Percentiles rank a stretch among this genome's conserved stretches.
These are phyloP conservation scores for Epichloe aotearoae DNA, from an alignment of 2,329 filamentous ascomycete species.

Conservation along the genomic window DNA sequence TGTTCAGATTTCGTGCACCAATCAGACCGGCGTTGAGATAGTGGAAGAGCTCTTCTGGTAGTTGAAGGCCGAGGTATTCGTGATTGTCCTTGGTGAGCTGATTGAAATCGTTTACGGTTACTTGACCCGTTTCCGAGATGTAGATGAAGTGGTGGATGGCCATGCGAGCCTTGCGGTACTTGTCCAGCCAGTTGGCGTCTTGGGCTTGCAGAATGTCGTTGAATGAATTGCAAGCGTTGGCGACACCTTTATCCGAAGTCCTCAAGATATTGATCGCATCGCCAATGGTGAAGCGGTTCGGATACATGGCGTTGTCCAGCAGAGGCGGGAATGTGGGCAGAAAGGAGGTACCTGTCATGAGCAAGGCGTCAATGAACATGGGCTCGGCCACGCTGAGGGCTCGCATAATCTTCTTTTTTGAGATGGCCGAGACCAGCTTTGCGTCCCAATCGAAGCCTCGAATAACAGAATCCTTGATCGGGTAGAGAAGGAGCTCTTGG, in stretches of 20 bases:
- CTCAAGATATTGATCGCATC: constrained; percentile 68
- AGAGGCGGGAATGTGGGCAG: constrained; percentile 69
- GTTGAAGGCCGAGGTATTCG: constrained; percentile 76
- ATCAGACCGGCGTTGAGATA: constrained; percentile 79
- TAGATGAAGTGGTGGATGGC: constrained; percentile 79
- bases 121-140: constrained; percentile 62
- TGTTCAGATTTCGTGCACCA: constrained; percentile 65
- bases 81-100: constrained; percentile 72
- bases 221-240: constrained; percentile 61
- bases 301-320: constrained; percentile 41
- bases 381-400: constrained; percentile 52
- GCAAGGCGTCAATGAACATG: constrained; percentile 69
- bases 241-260: constrained; percentile 54
- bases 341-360: constrained; percentile 74
- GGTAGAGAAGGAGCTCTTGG: constrained; percentile 74
- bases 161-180: constrained; percentile 75
- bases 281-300: constrained; percentile 49
- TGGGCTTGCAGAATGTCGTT: constrained; percentile 63
- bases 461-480: constrained; percentile 65
- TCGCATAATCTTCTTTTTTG: constrained; percentile 60
- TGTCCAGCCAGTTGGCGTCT: constrained; percentile 66
- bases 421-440: constrained; percentile 46
- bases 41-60: constrained; percentile 81
- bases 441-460: constrained; percentile 53
- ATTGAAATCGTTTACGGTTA: constrained; percentile 61